These are phyloP conservation scores for Middelhovenomyces tepae DNA, from an alignment of 805 yeast genomes.

Conservation along the genomic window DNA sequence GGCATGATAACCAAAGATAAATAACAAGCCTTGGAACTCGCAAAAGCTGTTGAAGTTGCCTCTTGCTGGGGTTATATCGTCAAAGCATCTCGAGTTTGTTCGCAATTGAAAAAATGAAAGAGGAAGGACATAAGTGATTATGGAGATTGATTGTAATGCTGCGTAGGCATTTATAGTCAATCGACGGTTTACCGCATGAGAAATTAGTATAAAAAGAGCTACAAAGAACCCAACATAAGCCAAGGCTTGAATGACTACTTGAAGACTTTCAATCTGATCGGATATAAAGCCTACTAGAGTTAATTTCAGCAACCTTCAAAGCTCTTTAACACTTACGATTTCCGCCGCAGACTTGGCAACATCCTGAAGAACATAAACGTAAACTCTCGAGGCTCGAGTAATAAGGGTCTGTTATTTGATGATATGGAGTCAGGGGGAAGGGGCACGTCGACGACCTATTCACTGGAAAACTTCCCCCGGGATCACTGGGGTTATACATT, in stretches of 20 bases:
- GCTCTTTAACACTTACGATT: not conserved
- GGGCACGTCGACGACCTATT: too few species aligned
- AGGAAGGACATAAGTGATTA: slow-evolving; percentile 3
- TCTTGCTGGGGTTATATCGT: slow-evolving; percentile 2
- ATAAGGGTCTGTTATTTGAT: slow-evolving; percentile 1
- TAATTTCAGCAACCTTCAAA: slow-evolving; percentile 1
- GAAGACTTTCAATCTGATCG: slow-evolving; percentile 3
- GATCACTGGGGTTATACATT: too few species aligned
- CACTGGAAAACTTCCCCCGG: too few species aligned
- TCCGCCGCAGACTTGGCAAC: slow-evolving; percentile 2
- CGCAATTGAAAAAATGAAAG: not conserved
- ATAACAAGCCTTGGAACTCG: slow-evolving; percentile 6
- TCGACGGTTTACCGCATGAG: slow-evolving; percentile 3
- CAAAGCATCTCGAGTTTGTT: slow-evolving; percentile 2
- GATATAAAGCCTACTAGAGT: not conserved
- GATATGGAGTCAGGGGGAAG: too few species aligned
- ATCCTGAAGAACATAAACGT: slow-evolving; percentile 1
- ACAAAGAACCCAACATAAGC: slow-evolving; percentile 1
- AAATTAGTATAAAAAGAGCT: slow-evolving; percentile 3
- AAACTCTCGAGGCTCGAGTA: slow-evolving; percentile 5
- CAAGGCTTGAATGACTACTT: slow-evolving; percentile 1
- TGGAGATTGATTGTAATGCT: slow-evolving; percentile 6
- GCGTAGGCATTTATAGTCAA: slow-evolving; percentile 6
- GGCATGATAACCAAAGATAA: slow-evolving; percentile 4
- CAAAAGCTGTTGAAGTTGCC: slow-evolving; percentile 3